Evolutionary conservation across 306 rosid species (phyloP), one percentile per base, ranked within the genome.

Genomic region (Citrullus mucosospermus): DNA sequence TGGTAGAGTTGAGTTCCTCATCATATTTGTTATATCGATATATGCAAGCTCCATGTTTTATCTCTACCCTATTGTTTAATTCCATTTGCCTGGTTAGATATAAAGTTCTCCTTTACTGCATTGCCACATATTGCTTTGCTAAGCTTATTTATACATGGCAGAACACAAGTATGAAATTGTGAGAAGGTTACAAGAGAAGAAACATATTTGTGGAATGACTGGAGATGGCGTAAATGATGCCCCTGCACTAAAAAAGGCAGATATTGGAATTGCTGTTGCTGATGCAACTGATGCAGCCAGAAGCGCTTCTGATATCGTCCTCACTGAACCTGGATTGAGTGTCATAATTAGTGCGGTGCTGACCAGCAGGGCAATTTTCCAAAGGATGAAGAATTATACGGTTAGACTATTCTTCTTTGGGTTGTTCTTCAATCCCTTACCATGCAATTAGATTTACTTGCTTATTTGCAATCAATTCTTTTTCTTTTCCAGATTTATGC

Each of bases 141-240:
- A 38, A 75, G 69, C 38, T 13, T 56, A 75, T 77, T 83, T 78
- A 51, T 67, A 75, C 80, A 50, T 79, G 80, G 78, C 11, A 96
- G 99, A 96, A 84, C 99, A 96, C 92, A 96, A 96, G 84, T 96
- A 96, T 80, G 99, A 96, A 86, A 96, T 96, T 41, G 99, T 96
- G 32, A 96, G 89, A 90, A 90, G 81, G 91, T 88, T 96, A 79
- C 99, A 96, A 75, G 97, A 96, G 51, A 91, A 88, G 86, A 92
- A 96, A 83, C 99, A 96, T 82, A 96, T 96, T 22, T 96, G 99
- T 88, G 99, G 99, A 79, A 96, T 96, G 99, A 96, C 99, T 6
- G 99, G 99, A 69, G 99, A 96, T 88, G 99, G 99, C 78, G 99
- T 96, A 53, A 96, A 96, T 34, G 99, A 96, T 38, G 99, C 99